Evolutionary conservation across 2,329 filamentous ascomycete genomes (phyloP).

Genomic region (Fusarium sp.): DNA sequence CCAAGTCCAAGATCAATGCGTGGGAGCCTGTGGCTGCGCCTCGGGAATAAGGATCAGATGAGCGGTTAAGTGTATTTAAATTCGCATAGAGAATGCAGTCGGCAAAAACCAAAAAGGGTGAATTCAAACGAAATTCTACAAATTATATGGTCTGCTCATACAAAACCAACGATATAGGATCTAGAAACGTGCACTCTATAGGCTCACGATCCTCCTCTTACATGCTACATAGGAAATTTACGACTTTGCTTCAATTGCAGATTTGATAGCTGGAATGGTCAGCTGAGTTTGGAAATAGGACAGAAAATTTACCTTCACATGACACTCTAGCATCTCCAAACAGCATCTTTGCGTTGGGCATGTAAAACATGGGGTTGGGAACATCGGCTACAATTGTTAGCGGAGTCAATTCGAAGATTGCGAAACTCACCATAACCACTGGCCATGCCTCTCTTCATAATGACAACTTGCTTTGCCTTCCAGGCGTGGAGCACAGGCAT

Average conservation of each 20-base stretch:
- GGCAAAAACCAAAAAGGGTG: slow-evolving; percentile 25
- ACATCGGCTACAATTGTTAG: slow-evolving; percentile 74
- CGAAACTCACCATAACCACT: slow-evolving; percentile 79
- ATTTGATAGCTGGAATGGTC: slow-evolving; percentile 55
- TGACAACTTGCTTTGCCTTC: slow-evolving; percentile 93
- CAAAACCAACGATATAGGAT: slow-evolving; percentile 35
- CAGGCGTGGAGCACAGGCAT: slow-evolving; percentile 94
- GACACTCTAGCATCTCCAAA: slow-evolving; percentile 90
- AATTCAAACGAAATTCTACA: slow-evolving; percentile 31
- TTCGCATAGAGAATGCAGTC: slow-evolving; percentile 37
- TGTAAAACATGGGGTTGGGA: slow-evolving; percentile 93
- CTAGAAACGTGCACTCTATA: slow-evolving; percentile 42
- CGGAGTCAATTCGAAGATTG: background rate
- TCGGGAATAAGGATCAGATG: slow-evolving; percentile 47
- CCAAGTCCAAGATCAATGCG: slow-evolving; percentile 64
- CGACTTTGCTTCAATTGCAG: slow-evolving; percentile 54
- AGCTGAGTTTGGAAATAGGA: slow-evolving; percentile 20
- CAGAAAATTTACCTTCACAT: slow-evolving; percentile 75
- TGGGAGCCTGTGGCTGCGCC: slow-evolving; percentile 63
- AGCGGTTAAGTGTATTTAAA: slow-evolving; percentile 46
- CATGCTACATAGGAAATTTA: slow-evolving; percentile 30
- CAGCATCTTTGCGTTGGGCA: slow-evolving; percentile 89
- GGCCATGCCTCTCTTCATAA: slow-evolving; percentile 93
- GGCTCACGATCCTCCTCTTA: slow-evolving; percentile 26
- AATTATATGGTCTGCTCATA: slow-evolving; percentile 5